Evolutionary conservation across 2,329 filamentous ascomycete genomes (phyloP), one percentile per base, ranked within the genome.

Genomic region (Hypoxylon sp.): DNA sequence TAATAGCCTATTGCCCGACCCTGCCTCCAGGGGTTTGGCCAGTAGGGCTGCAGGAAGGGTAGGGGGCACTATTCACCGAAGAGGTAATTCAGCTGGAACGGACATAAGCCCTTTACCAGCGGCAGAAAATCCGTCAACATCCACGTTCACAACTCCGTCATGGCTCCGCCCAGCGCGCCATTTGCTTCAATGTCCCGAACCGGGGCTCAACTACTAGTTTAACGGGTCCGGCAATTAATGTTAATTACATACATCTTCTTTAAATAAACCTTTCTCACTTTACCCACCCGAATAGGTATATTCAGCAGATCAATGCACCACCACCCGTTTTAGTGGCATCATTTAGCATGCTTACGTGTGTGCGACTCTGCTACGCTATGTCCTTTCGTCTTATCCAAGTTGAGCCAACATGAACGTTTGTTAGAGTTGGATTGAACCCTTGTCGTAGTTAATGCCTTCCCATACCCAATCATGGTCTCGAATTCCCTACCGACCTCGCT

Each of bases 1-100:
- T 61, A 46, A 67, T 70, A 67, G 67, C 64, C 67, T 70, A 70
- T 70, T 64, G 20, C 31, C 55, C 42, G 35, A 58, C 51, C 53
- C 56, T 53, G 40, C 51, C 13, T 50, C 25, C 57, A 53, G 60
- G 67, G 64, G 61, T 53, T 3, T 49, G 22, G 31, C 50, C 60
- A 49, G 60, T 67, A 70, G 53, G 67, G 63, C 67, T 66, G 60
- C 46, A 59, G 60, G 22, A 51, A 54, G 55, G 56, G 22, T 31
- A 33, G 48, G 48, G 37, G 51, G 50, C 14, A 33, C 20, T 31
- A 49, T 27, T 30, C 31, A 50, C 20, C 25, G 46, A 53, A 58
- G 44, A 42, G 22, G 33, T 17, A 55, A 61, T 51, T 60, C 67
- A 69, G 64, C 53, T 61, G 42, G 42, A 30, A 13, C 49, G 40